Percentiles rank a stretch among this genome's conserved stretches.
Conservation (phyloP, 2,329 filamentous ascomycete species). For the Aurifilum marmelostoma region DNA sequence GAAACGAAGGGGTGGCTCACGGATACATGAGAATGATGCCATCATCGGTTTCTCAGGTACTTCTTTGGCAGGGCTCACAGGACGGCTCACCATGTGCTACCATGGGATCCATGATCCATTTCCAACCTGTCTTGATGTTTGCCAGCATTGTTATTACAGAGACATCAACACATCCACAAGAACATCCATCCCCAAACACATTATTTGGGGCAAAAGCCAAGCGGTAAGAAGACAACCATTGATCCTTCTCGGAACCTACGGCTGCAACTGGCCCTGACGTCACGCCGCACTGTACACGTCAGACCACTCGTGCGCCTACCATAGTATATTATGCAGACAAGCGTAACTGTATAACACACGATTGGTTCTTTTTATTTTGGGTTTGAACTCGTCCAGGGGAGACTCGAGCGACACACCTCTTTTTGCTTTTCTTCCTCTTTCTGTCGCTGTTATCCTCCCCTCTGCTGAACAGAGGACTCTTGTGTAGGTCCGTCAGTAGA, state of each 20-base stretch:
- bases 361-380: not conserved
- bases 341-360: not conserved
- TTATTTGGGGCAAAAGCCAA: not conserved
- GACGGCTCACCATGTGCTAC: not conserved
- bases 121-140: not conserved
- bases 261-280: conserved; percentile 18
- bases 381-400: not conserved
- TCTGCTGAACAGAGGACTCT: not conserved
- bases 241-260: conserved; percentile 2
- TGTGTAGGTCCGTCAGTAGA: not conserved
- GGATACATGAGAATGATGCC: conserved; percentile 20
- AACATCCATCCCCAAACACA: not conserved
- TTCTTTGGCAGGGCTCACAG: not conserved
- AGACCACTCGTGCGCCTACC: not conserved
- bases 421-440: not conserved
- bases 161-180: not conserved
- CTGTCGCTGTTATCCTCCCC: not conserved
- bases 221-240: not conserved
- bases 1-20: conserved; percentile 23
- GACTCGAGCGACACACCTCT: not conserved
- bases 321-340: not conserved
- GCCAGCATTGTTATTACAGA: not conserved
- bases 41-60: conserved; percentile 9
- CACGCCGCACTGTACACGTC: conserved; percentile 20
- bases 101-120: not conserved